phyloP scores from a whole-genome alignment of 2,329 filamentous ascomycete species.

The Penicillium corylophilum region DNA sequence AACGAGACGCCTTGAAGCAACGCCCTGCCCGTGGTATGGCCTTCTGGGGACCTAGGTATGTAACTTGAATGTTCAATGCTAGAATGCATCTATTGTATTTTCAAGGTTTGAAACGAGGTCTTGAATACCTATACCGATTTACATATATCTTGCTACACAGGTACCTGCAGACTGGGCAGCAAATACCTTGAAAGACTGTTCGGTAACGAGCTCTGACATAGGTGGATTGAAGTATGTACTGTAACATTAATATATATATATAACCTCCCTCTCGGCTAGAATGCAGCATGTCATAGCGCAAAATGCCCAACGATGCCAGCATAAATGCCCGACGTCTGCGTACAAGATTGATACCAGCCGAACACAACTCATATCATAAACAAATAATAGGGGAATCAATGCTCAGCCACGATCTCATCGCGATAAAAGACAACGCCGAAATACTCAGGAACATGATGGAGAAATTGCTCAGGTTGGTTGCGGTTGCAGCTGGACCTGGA shows the following conservation, averaged over 20 bases:
- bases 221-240: slow-evolving; percentile 24
- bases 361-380: slow-evolving; percentile 2
- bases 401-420: background rate
- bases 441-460: background rate
- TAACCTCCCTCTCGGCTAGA: background rate
- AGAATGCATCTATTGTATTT: too few relatives aligned
- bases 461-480: slow-evolving; percentile 19
- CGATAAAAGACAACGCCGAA: background rate
- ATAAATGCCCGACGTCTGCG: background rate
- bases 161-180: too few relatives aligned
- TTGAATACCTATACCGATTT: too few relatives aligned
- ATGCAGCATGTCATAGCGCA: background rate
- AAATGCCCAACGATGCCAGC: background rate
- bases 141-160: too few relatives aligned
- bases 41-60: too few relatives aligned
- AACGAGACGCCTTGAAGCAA: too few relatives aligned
- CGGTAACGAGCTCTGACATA: too few relatives aligned
- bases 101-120: too few relatives aligned
- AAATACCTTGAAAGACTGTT: too few relatives aligned
- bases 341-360: background rate
- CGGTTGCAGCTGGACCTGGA: slow-evolving; percentile 25
- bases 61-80: too few relatives aligned
- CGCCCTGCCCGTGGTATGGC: too few relatives aligned
- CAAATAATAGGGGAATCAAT: slow-evolving; percentile 8
- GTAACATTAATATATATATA: slow-evolving; percentile 19